Percentiles rank a stretch among this genome's conserved stretches.
phyloP scores from a whole-genome alignment of 2,329 filamentous ascomycete genomes.

The Botryosphaeria dothidea region DNA sequence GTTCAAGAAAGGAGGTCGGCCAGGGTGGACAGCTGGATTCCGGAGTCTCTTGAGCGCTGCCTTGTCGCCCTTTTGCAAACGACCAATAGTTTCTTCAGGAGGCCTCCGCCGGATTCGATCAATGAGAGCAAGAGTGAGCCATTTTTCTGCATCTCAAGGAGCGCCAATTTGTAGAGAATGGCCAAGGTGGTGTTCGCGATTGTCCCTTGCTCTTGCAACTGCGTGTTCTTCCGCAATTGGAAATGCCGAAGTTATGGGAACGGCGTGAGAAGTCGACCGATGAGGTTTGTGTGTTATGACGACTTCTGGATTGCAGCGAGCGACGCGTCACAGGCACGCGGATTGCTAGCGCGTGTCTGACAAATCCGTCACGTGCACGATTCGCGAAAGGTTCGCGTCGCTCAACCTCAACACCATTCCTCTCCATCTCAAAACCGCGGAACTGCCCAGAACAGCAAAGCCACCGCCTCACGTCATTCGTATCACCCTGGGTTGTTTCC shows the following conservation, averaged over 20 bases:
- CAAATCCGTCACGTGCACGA: neutral
- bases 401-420: constrained; percentile 9
- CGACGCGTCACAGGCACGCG: neutral
- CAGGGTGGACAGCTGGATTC: neutral
- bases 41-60: too few relatives aligned
- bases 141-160: neutral
- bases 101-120: neutral
- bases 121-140: neutral
- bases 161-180: neutral
- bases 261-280: neutral
- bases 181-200: too few relatives aligned
- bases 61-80: too few relatives aligned
- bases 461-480: neutral
- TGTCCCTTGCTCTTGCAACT: neutral
- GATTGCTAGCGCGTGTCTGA: neutral
- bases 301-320: neutral
- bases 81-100: neutral
- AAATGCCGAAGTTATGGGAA: neutral
- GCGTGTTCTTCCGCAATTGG: neutral
- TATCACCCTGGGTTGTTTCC: neutral
- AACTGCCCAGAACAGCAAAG: neutral
- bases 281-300: neutral
- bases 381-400: neutral
- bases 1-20: neutral
- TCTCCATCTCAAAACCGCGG: neutral